Evolutionary conservation across 2,329 filamentous ascomycete genomes (phyloP).

Genomic region (Cladosporium velox): DNA sequence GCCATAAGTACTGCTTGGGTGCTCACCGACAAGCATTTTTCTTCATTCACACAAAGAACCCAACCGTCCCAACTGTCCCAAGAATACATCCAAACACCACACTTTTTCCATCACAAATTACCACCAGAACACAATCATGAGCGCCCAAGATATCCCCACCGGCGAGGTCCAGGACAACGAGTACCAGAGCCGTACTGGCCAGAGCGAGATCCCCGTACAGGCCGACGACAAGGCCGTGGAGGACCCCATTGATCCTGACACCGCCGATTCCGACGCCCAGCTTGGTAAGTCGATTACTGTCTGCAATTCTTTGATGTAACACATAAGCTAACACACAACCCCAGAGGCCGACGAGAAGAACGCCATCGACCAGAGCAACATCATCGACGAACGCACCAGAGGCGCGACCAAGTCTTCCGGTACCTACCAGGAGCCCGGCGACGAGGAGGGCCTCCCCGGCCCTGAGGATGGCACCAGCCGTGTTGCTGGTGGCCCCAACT

Average conservation of each 20-base stretch:
- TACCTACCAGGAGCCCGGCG: constrained; percentile 53
- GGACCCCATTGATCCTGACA: constrained; percentile 46
- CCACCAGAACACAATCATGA: constrained; percentile 12
- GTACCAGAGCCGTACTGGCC: constrained; percentile 51
- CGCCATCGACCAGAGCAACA: constrained; percentile 52
- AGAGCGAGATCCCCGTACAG: constrained; percentile 52
- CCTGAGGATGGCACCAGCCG: constrained; percentile 30
- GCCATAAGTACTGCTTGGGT: constrained; percentile 10
- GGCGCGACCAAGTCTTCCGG: constrained; percentile 49
- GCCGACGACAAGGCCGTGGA: constrained; percentile 50
- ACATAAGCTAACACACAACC: neutral
- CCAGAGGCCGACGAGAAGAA: constrained; percentile 51
- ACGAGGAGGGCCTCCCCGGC: constrained; percentile 47
- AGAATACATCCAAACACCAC: neutral
- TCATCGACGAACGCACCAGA: constrained; percentile 50
- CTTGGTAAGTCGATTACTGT: constrained; percentile 42
- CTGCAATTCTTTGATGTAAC: neutral
- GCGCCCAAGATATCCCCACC: constrained; percentile 32
- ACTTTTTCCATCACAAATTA: neutral
- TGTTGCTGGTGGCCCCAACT: constrained; percentile 11
- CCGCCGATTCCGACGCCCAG: constrained; percentile 50
- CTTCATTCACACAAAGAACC: neutral
- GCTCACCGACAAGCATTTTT: neutral
- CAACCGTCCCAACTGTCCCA: neutral
- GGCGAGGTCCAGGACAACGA: constrained; percentile 46